Evolutionary conservation across 371 early-diverging fungal species (phyloP), one percentile per base, ranked within the genome.

Genomic region (Rhizopus stolonifer): DNA sequence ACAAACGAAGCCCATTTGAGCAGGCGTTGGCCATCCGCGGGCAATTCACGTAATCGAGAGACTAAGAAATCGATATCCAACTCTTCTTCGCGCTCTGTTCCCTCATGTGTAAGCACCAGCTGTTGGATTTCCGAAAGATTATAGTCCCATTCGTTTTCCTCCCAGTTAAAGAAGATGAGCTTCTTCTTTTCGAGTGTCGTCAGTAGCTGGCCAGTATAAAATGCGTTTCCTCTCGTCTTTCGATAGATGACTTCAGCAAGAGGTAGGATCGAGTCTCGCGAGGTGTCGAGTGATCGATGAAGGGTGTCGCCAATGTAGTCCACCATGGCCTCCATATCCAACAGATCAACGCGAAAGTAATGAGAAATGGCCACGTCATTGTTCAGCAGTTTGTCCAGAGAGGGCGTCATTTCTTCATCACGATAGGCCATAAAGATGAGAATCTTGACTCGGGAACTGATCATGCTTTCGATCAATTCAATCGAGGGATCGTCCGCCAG

Each of bases 121-220:
- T 61, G 64, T 21, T 72, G 61, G 10, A 76, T 66, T 22, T 67
- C 72, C 11, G 40, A 15, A 4, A 72, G 18, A 22, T 70, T 70
- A 48, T 66, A 76, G 15, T 67, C 69, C 77, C 77, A 76, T 51
- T 67, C 54, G 25, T 76, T 76, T 22, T 68, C 61, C 18, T 70
- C 68, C 77, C 77, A 76, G 46, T 76, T 62, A 51, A 72, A 76
- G 39, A 68, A 76, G 13, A 76, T 76, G 3, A 72, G 46, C 32
- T 64, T 68, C 38, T 76, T 72, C 26, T 70, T 70, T 46, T 71
- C 75, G 19, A 71, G 54, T 6, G 72, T 61, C 18, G 54, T 50
- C 9, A 76, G 49, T 31, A 72, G 48, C 42, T 76, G 77, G 2
- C 67, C 47, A 13, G 62, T 61, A 31, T 76, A 76, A 33, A 76